Evolutionary conservation across 768 basidiomycete species (phyloP), one percentile per base, ranked within the genome.

Genomic region (Boletus pseudopeckii): DNA sequence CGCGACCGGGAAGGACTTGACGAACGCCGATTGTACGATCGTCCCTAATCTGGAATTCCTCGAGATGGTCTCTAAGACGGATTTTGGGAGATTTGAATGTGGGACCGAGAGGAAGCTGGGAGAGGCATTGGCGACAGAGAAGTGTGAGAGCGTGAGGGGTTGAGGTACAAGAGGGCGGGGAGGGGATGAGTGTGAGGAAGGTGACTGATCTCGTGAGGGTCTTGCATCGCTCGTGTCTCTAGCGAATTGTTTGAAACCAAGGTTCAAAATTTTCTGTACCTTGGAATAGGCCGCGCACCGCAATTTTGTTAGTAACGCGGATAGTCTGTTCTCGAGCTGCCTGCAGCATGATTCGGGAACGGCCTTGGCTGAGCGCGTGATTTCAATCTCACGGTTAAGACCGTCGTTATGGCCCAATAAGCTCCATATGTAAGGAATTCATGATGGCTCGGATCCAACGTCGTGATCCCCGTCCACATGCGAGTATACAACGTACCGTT

Each of bases 11-110:
- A 24, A 71, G 22, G 71, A 78, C 46, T 87, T 76, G 65, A 81
- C 77, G 30, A 79, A 78, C 52, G 85, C 84, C 4, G 86, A 86
- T 59, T 79, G 80, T 20, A 80, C 78, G 1, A 65, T 83, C 30
- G 72, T 75, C 5, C 84, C 86, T 4, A 79, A 83, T 71, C 59
- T 86, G 9, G 80, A 74, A 4, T 68, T 81, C 7, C 55, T 77
- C 33, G 72, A 77, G 41, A 48, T 79, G 1, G 0, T 26, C 8
- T 57, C 80, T n/a, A 71, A 70, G 63, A 75, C 80, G 50, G 81
- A n/a, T 83, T 40, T 34, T 18, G 82, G 84, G 0, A 70, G 63
- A 30, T 85, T 70, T 53, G 71, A 74, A 22, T 71, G 65, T 24
- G 84, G 79, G 8, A 71, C 75, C 17, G 83, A 81, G 0, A 64